Evolutionary conservation across 1,284 basidiomycete species (phyloP), one percentile per base, ranked within the genome.

Genomic region (Pseudozyma thailandica): DNA sequence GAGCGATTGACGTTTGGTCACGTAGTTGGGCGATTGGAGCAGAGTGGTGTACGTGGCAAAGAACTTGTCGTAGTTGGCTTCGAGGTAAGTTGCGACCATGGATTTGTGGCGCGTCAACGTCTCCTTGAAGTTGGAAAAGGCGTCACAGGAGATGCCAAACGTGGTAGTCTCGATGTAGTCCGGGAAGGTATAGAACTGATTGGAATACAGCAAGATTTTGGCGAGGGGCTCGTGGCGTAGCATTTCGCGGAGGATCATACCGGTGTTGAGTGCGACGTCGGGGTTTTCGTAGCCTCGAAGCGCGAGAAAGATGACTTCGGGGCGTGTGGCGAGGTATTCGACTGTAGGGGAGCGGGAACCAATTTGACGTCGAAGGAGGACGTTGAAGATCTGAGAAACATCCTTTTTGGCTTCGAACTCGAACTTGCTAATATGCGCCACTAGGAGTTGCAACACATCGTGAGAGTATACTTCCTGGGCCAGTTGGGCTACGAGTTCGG

Each of bases 211-310:
- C 49, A 99, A 83, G 50, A 94, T 90, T 86, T 94, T 93, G 52
- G 91, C 91, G 25, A 99, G 85, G 46, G 90, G 88, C 83, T 98
- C 96, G 82, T 97, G 92, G 65, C 92, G 88, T 63, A 99, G 85
- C 92, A 98, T 98, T 85, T 98, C 96, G 75, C 93, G 91, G 48
- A 99, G 85, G 59, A 98, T 92, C 92, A 98, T 95, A 8, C 96
- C 96, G 0, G 96, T 98, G 81, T 98, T 98, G 59, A 99, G 87
- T 6, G 94, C 94, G 45, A 98, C 87, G 64, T 98, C 95, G 75
- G 94, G 91, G 77, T 96, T 93, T 83, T 90, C 90, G 81, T 98
- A 99, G 2, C 87, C 87, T 64, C 55, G 31, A 2, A 98, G 86
- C 0, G 93, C 88, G 6, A 90, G 89, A 80, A 96, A 96, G 60